Conservation (phyloP, 768 basidiomycete genomes). For the Leucosporidium creatinivorum region DNA sequence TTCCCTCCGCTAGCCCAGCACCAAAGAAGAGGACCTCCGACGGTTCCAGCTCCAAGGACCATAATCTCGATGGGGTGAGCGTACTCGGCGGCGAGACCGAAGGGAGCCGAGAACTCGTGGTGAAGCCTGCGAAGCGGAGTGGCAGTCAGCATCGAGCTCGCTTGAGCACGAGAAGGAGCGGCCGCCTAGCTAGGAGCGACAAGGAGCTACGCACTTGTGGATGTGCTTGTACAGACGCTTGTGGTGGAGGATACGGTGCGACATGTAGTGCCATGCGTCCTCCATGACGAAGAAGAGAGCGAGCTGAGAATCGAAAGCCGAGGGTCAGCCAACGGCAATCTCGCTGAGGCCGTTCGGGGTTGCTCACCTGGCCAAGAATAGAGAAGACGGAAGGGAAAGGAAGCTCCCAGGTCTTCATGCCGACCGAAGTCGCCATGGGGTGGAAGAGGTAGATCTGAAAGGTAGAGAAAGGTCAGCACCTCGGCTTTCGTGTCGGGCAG, state of each 20-base stretch:
- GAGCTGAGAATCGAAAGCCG: slow-evolving; percentile 46
- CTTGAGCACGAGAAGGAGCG: slow-evolving; percentile 94
- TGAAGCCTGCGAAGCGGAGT: slow-evolving; percentile 48
- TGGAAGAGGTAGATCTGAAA: slow-evolving; percentile 40
- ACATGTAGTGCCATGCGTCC: slow-evolving; percentile 88
- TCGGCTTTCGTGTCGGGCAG: background rate
- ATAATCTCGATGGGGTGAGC: slow-evolving; percentile 94
- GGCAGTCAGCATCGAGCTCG: slow-evolving; percentile 49
- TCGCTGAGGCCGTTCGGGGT: too few species aligned
- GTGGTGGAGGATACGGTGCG: slow-evolving; percentile 45
- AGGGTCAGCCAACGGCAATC: background rate
- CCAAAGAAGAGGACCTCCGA: slow-evolving; percentile 78
- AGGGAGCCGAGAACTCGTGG: slow-evolving; percentile 96
- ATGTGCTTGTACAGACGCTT: slow-evolving; percentile 38
- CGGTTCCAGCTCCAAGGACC: slow-evolving; percentile 84
- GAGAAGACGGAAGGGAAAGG: slow-evolving; percentile 68
- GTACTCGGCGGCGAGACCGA: slow-evolving; percentile 94
- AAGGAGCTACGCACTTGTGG: slow-evolving; percentile 24
- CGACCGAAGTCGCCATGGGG: slow-evolving; percentile 66
- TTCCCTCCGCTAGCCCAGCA: slow-evolving; percentile 46
- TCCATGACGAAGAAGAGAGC: slow-evolving; percentile 89
- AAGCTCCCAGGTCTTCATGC: slow-evolving; percentile 85
- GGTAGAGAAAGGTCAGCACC: background rate
- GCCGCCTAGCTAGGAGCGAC: slow-evolving; percentile 47
- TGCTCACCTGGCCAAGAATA: slow-evolving; percentile 53